A percentile compares a stretch with the other conserved stretches of the same genome.
Conservation (phyloP, 495 filamentous ascomycete species). For the Astrothelium macrocarpum region DNA sequence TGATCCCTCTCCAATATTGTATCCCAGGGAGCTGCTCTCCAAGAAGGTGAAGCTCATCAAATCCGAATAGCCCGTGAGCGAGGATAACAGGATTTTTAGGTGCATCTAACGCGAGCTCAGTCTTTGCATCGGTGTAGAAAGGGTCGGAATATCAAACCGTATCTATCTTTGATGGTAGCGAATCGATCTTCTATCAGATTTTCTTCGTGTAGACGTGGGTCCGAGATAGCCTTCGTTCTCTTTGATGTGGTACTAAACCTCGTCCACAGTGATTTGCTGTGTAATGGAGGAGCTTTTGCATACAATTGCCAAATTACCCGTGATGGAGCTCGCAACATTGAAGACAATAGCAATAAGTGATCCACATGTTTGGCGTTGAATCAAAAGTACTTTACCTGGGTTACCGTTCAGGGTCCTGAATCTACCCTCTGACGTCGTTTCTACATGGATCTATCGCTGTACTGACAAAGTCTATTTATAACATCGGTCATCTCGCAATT, state of each 20-base stretch:
- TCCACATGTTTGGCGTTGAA: too few species aligned
- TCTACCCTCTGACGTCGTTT: constrained; percentile 1
- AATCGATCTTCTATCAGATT: constrained; percentile 2
- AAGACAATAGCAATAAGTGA: neutral
- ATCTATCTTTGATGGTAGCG: neutral
- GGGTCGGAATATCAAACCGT: neutral
- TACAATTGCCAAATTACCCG: neutral
- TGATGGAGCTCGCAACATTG: neutral
- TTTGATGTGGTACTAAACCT: neutral
- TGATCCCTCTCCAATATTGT: constrained; percentile 88
- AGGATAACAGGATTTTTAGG: constrained; percentile 63
- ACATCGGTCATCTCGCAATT: too few species aligned
- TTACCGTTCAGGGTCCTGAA: too few species aligned
- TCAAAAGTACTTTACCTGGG: too few species aligned
- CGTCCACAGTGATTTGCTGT: neutral
- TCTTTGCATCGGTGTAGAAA: neutral
- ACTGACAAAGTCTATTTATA: neutral
- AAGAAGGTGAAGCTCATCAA: constrained; percentile 69
- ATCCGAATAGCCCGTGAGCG: constrained; percentile 85
- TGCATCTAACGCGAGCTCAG: neutral
- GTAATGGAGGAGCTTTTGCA: neutral
- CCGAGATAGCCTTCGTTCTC: neutral
- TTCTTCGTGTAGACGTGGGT: neutral
- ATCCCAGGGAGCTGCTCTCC: constrained; percentile 64
- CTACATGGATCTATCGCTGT: neutral